Percentiles rank a stretch among this genome's conserved stretches.
phyloP scores from a whole-genome alignment of 257 asterid species.

The Rubia yunnanensis region DNA sequence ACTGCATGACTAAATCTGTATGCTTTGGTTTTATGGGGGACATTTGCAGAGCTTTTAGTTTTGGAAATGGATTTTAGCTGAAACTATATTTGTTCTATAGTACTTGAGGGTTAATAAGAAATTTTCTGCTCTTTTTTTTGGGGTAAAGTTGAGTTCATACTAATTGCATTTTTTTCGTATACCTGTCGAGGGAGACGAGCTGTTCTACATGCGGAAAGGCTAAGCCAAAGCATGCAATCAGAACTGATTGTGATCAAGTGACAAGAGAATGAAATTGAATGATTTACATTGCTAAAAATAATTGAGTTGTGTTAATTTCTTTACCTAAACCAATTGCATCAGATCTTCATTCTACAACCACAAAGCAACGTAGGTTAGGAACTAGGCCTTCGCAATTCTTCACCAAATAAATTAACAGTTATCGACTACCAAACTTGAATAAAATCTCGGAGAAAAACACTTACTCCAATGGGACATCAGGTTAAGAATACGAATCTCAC shows the following conservation, averaged over 20 bases:
- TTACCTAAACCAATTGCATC: slow-evolving; percentile 38
- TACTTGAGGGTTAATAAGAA: neutral
- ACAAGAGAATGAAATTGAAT: neutral
- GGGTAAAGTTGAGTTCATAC: neutral
- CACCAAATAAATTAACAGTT: neutral
- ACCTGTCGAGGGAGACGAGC: neutral
- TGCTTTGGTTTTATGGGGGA: too few species aligned
- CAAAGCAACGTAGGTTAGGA: neutral
- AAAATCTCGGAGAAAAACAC: slow-evolving; percentile 10
- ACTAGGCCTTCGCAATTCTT: too few species aligned
- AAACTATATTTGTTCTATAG: neutral
- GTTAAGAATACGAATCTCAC: too few species aligned
- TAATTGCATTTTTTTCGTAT: neutral
- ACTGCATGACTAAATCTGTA: too few species aligned
- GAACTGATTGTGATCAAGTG: slow-evolving; percentile 12
- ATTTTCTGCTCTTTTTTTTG: too few species aligned
- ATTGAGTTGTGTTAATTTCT: neutral
- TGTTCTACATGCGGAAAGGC: too few species aligned
- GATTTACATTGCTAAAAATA: slow-evolving; percentile 5
- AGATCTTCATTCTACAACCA: slow-evolving; percentile 35
- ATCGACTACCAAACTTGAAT: neutral
- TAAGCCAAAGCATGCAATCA: neutral
- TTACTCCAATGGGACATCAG: slow-evolving; percentile 93
- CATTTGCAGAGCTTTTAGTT: too few species aligned
- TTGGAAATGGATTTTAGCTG: neutral